These are phyloP conservation scores for Musa acuminata DNA, from an alignment of 176 grass and related monocot species.

Conservation along the genomic window DNA sequence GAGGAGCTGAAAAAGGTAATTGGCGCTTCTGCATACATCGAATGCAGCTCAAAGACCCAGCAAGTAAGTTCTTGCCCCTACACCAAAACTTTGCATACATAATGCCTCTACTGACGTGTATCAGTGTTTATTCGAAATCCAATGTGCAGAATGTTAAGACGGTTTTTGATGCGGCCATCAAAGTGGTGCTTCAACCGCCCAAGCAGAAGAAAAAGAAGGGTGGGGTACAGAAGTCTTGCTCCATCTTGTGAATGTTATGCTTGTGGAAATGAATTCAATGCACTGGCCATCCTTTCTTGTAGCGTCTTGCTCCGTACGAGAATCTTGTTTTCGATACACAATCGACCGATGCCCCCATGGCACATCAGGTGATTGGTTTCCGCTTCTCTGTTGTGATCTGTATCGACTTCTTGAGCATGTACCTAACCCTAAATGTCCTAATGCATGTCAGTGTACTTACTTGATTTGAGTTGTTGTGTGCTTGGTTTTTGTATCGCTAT, in stretches of 20 bases:
- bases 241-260: conserved; percentile 5
- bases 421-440: too few species aligned
- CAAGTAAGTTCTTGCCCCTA: conserved; percentile 8
- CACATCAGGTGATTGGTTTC: too few species aligned
- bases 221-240: neutral
- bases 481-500: too few species aligned
- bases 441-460: too few species aligned
- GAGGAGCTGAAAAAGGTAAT: conserved; percentile 34
- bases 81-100: neutral
- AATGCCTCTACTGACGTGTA: too few species aligned
- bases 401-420: too few species aligned
- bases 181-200: conserved; percentile 17
- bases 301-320: neutral
- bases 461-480: too few species aligned
- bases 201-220: conserved; percentile 7
- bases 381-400: too few species aligned
- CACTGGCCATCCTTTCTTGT: neutral
- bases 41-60: conserved; percentile 32
- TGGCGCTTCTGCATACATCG: conserved; percentile 33
- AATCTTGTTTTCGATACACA: too few species aligned
- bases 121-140: neutral
- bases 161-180: conserved; percentile 40
- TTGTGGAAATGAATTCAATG: neutral
- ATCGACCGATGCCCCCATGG: too few species aligned
- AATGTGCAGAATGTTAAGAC: conserved; percentile 29